Evolutionary conservation across 257 asterid genomes (phyloP), one percentile per base, ranked within the genome.

Genomic region (Nicotiana tomentosiformis): DNA sequence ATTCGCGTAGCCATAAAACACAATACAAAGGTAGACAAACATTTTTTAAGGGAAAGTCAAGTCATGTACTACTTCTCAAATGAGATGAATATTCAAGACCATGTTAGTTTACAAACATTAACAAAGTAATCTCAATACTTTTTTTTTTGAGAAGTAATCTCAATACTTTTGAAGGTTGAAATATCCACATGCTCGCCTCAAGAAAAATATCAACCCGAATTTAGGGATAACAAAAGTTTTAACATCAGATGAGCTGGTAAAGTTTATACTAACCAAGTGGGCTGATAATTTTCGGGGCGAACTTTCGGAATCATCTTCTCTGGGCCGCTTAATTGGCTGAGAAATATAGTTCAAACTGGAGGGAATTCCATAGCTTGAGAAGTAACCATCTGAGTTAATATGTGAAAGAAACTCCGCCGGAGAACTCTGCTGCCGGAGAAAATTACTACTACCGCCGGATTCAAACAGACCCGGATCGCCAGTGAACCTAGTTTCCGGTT

Each of bases 391-490:
- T 6, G 94, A 83, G 32, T 78, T 88, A 4, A 90, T 85, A 84
- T 88, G 88, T 18, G 94, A 88, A 46, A 92, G 64, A 77, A 95
- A 91, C 82, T 93, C 99, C 17, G 99, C 97, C 35, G 99, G 99
- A 2, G 99, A 95, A 87, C 98, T 95, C 83, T 90, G 93, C 89
- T 93, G 97, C 87, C 99, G 85, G 26, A 93, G 91, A 81, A 92
- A 90, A 85, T 89, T 90, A 4, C 72, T 81, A 5, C 33, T 60
- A 29, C 32, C 65, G 14, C 64, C 85, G 39, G 96, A 82, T 64
- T 92, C 97, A 88, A 95, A 88, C 76, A 93, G 61, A 81, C 92
- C 91, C 87, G 91, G 91, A 90, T 94, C 97, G 77, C 87, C 84
- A 60, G 88, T 84, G 83, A 81, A 83, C 62, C 87, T 67, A 17